phyloP scores from a whole-genome alignment of 1,284 basidiomycete species.

The Phlebopus sp. region DNA sequence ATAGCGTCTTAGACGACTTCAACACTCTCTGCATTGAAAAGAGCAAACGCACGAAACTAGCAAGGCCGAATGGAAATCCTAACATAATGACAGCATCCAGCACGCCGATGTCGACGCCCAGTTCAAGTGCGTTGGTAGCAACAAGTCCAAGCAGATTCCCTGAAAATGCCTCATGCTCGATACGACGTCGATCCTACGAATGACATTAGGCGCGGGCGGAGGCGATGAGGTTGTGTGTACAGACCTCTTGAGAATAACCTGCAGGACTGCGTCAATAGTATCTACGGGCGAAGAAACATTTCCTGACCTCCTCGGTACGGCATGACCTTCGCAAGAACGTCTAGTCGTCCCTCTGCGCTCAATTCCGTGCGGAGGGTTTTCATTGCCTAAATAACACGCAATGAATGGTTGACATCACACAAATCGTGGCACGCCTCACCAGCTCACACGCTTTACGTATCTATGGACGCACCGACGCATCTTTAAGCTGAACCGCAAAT shows the following conservation, averaged over 20 bases:
- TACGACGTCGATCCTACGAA: slow-evolving; percentile 72
- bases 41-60: slow-evolving; percentile 61
- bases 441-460: slow-evolving; percentile 81
- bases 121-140: slow-evolving; percentile 89
- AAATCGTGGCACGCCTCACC: slow-evolving; percentile 39
- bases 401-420: background rate
- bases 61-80: slow-evolving; percentile 78
- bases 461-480: slow-evolving; percentile 35
- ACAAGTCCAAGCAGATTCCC: slow-evolving; percentile 82
- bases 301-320: slow-evolving; percentile 78
- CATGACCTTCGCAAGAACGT: slow-evolving; percentile 77
- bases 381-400: slow-evolving; percentile 55
- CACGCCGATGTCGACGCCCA: slow-evolving; percentile 88
- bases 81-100: slow-evolving; percentile 90
- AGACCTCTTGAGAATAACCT: slow-evolving; percentile 61
- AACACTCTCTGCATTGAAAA: slow-evolving; percentile 1
- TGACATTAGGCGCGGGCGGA: slow-evolving; percentile 5
- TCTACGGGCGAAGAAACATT: background rate
- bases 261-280: background rate
- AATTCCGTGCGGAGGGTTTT: slow-evolving; percentile 75
- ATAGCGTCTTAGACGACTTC: background rate
- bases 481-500: background rate
- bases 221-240: slow-evolving; percentile 12
- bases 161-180: slow-evolving; percentile 85
- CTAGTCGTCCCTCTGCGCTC: slow-evolving; percentile 70